A percentile compares a stretch with the other conserved stretches of the same genome.
Conservation (phyloP, 163 green algal species). For the Chlamydomonas reinhardtii region DNA sequence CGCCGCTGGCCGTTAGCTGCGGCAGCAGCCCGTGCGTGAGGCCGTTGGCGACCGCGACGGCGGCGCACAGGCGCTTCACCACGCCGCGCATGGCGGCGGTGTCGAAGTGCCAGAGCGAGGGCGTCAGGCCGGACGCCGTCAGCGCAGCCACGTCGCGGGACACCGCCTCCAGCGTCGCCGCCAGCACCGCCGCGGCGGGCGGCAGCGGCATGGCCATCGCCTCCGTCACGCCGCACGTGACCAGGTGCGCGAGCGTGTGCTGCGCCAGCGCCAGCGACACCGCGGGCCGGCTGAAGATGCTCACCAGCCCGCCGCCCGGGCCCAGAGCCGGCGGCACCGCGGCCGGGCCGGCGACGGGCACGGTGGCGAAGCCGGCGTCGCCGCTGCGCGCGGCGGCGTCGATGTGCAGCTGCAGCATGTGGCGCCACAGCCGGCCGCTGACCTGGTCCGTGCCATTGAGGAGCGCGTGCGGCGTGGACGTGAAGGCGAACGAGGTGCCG, state of each 20-base stretch:
- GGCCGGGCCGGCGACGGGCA: too few relatives aligned
- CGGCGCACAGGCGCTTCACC: constrained; percentile 26
- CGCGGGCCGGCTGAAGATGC: constrained; percentile 36
- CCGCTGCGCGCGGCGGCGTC: constrained; percentile 37
- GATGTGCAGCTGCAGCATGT: constrained; percentile 53
- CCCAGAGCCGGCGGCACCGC: too few relatives aligned
- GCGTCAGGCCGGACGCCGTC: constrained; percentile 29
- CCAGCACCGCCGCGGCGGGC: constrained; percentile 34
- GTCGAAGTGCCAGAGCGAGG: constrained; percentile 46
- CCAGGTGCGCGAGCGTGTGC: constrained; percentile 46
- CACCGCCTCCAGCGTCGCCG: constrained; percentile 44
- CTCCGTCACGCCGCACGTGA: constrained; percentile 36
- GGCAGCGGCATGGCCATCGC: constrained; percentile 24
- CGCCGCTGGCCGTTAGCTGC: too few relatives aligned
- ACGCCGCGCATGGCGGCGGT: constrained; percentile 9
- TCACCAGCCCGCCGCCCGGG: background rate
- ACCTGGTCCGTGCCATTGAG: constrained; percentile 44
- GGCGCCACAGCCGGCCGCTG: constrained; percentile 49
- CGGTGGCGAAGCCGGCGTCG: background rate
- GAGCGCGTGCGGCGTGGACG: constrained; percentile 30
- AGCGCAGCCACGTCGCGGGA: constrained; percentile 21
- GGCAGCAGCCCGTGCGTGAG: background rate
- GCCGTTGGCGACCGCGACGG: constrained; percentile 25
- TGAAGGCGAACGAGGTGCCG: constrained; percentile 31
- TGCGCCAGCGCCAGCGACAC: constrained; percentile 41